Base-by-base conservation (phyloP, 176 grass and related monocot species). In the Musa troglodytarum region DNA sequence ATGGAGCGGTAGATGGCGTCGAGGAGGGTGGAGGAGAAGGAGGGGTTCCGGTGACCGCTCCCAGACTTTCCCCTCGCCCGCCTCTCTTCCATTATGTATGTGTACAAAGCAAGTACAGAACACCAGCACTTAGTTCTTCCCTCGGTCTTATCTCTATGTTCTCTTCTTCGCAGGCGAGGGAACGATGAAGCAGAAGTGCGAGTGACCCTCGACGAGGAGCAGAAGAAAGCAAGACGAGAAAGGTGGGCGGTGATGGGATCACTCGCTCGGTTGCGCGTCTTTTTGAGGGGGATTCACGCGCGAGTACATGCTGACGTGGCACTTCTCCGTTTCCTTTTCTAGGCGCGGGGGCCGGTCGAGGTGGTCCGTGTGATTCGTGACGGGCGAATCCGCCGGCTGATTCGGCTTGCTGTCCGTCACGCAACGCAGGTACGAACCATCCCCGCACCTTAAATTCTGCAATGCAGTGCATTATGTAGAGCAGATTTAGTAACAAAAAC, bases 1-100 rank as follows among this genome's bases (percentile, higher is more conserved):
- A 99, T 92, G 80, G 95, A 99, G 61, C 81, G 87, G 84, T 92
- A 99, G 70, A 99, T 94, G 8, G 88, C 88, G 81, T 99, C 95
- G 34, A 99, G 86, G 52, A 99, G 86, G 56, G 90, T 88, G 17
- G 95, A 99, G 21, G 95, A 99, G 86, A 99, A 99, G n/a, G 95
- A 99, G 28, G 95, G 95, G 76, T 99, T 84, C 57, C 89, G 74
- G 34, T 62, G 22, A 63, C 54, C 81, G 69, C 77, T 77, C 52
- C 82, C 64, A 68, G 74, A 71, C 23, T 82, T 82, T 14, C 54
- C 79, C 49, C 75, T 79, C 67, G 76, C 68, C 66, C 77, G 69
- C 76, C 73, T 85, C 73, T 89, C 90, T 55, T 17, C 94, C 90
- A 93, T 68, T 63, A 22, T 7, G 61, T 34, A 4, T 5, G 4